Percentiles rank a stretch among this genome's conserved stretches.
Evolutionary conservation across 176 grass and related monocot species (phyloP).

Genomic region (Sorghum bicolor): Sorghum_bicolor_NCBIv3 NC_012873.2:779501-780000

Average conservation of each 20-base stretch:
- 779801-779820: slow-evolving; percentile 92
- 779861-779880: slow-evolving; percentile 55
- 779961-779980: no score
- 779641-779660: no score
- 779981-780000: neutral
- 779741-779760: neutral
- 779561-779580: no score
- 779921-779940: neutral
- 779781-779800: slow-evolving; percentile 79
- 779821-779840: slow-evolving; percentile 78
- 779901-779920: slow-evolving; percentile 53
- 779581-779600: neutral
- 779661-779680: neutral
- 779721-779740: neutral
- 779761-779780: slow-evolving; percentile 76
- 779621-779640: neutral
- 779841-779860: slow-evolving; percentile 87
- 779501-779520: neutral
- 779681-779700: neutral
- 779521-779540: neutral
- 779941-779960: neutral
- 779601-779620: neutral
- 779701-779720: no score
- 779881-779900: slow-evolving; percentile 36
- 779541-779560: neutral